Conservation (phyloP, 164 flowering plant species). For the Vitis labrusca region DNA sequence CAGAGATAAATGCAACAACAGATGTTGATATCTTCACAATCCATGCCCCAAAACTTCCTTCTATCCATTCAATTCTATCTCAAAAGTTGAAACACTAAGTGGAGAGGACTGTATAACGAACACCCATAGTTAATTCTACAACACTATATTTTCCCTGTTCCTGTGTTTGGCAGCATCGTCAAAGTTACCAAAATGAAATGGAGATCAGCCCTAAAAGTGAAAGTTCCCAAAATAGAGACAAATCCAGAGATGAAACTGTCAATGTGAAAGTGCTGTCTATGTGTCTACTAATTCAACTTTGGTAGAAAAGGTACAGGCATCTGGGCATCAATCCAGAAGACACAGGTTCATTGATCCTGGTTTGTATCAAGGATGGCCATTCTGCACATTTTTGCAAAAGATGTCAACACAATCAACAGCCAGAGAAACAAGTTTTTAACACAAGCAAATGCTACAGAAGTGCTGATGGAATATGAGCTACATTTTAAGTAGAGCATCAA, state of each 20-base stretch:
- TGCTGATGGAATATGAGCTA: no score
- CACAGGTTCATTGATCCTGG: not conserved
- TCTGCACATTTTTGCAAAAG: constrained; percentile 8
- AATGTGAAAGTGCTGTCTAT: not conserved
- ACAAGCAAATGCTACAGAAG: not conserved
- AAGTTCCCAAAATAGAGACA: not conserved
- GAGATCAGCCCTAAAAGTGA: not conserved
- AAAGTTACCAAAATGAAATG: no score
- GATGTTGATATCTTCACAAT: no score
- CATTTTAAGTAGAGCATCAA: no score
- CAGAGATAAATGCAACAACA: no score
- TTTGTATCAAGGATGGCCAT: constrained; percentile 13
- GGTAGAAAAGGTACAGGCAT: not conserved
- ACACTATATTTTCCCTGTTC: no score
- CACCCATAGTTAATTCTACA: not conserved
- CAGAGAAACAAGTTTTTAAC: not conserved
- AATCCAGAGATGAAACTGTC: not conserved
- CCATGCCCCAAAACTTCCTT: not conserved
- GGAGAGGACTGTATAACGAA: not conserved
- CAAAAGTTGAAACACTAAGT: not conserved
- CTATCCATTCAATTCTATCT: not conserved
- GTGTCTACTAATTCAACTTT: not conserved
- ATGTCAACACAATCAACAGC: not conserved
- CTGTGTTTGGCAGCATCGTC: no score
- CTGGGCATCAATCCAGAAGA: not conserved